phyloP scores from a whole-genome alignment of 2,329 filamentous ascomycete genomes.

The Fusarium sororula region DNA sequence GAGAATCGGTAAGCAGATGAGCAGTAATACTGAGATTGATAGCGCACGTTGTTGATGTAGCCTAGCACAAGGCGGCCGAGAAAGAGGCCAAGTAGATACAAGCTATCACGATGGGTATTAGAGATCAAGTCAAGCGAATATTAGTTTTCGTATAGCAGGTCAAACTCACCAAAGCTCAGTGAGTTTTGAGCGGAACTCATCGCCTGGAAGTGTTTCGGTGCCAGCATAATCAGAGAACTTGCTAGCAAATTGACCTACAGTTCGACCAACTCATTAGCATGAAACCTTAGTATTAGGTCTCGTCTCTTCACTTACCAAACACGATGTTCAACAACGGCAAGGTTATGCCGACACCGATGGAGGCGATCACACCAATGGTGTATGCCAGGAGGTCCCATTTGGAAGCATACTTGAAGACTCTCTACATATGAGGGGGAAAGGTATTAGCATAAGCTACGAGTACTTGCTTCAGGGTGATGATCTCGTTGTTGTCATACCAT shows the following conservation, averaged over 20 bases:
- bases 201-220: background rate
- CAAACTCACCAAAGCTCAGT: background rate
- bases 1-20: background rate
- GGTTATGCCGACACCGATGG: constrained; percentile 12
- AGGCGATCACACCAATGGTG: background rate
- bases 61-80: background rate
- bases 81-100: background rate
- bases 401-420: background rate
- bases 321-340: constrained; percentile 49
- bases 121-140: background rate
- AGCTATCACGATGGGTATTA: background rate
- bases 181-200: background rate
- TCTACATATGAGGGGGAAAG: background rate
- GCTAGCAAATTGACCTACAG: background rate
- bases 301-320: constrained; percentile 37
- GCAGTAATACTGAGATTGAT: accelerated
- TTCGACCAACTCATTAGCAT: background rate
- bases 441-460: background rate
- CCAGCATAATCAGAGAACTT: constrained; percentile 4
- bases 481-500: background rate
- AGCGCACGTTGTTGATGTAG: background rate
- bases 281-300: accelerated
- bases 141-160: background rate
- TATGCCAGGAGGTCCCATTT: constrained; percentile 3
- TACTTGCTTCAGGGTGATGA: background rate